These are phyloP conservation scores for Calonectria pteridis DNA, from an alignment of 2,329 filamentous ascomycete species.

Conservation along the genomic window DNA sequence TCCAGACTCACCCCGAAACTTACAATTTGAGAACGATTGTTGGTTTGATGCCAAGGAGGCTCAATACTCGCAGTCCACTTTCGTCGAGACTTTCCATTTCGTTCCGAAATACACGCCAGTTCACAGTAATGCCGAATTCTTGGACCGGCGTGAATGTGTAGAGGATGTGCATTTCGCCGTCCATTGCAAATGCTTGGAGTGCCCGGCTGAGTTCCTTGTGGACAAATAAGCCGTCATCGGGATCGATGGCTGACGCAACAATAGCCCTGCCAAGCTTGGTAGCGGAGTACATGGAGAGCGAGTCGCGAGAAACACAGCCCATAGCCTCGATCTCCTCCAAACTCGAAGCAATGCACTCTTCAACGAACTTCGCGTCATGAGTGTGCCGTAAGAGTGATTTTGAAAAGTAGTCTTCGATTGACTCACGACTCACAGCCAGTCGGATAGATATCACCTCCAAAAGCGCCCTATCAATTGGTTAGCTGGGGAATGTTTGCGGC, in stretches of 20 bases:
- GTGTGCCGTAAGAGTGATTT: conserved; percentile 76
- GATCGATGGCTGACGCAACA: conserved; percentile 78
- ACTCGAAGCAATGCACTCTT: conserved; percentile 68
- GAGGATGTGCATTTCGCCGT: conserved; percentile 83
- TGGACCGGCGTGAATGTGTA: conserved; percentile 84
- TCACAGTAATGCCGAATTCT: conserved; percentile 66
- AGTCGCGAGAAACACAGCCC: conserved; percentile 66
- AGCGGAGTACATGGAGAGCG: conserved; percentile 66
- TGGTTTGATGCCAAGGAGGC: conserved; percentile 77
- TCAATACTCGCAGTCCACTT: conserved; percentile 76
- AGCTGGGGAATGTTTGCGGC: conserved; percentile 15
- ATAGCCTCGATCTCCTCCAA: conserved; percentile 68
- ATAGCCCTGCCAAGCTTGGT: conserved; percentile 78
- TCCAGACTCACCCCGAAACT: conserved; percentile 36
- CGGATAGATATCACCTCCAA: conserved; percentile 78
- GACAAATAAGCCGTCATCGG: conserved; percentile 81
- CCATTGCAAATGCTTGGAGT: conserved; percentile 80
- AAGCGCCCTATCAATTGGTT: conserved; percentile 65
- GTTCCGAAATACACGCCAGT: conserved; percentile 80
- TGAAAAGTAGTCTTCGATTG: conserved; percentile 75
- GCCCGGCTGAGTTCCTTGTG: conserved; percentile 76
- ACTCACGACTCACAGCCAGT: conserved; percentile 73
- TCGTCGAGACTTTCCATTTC: conserved; percentile 79
- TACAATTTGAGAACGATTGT: conserved; percentile 76
- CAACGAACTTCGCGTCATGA: conserved; percentile 61